Conservation (phyloP, 2,329 filamentous ascomycete genomes). For the Penicillium vulpinum region DNA sequence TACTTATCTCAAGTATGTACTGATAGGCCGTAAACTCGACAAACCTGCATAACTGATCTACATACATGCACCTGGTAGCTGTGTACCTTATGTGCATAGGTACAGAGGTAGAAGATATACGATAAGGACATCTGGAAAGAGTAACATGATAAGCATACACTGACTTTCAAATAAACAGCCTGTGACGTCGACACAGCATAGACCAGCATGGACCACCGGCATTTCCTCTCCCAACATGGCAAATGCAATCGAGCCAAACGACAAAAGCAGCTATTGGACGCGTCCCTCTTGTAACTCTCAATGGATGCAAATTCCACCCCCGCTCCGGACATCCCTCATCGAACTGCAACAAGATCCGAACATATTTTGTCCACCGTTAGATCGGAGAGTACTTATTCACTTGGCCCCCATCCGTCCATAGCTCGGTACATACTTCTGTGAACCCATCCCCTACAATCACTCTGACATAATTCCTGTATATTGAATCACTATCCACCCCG, state of each 20-base stretch:
- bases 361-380: background rate
- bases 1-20: background rate
- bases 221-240: constrained; percentile 28
- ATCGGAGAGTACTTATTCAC: constrained; percentile 13
- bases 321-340: constrained; percentile 13
- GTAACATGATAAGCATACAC: background rate
- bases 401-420: background rate
- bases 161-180: background rate
- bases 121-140: background rate
- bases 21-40: background rate
- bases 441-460: background rate
- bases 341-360: constrained; percentile 8
- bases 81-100: background rate
- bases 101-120: background rate
- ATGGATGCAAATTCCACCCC: constrained; percentile 16
- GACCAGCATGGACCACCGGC: background rate
- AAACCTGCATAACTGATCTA: background rate
- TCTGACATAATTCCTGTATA: background rate
- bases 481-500: background rate
- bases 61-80: background rate
- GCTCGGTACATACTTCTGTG: background rate
- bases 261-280: constrained; percentile 18
- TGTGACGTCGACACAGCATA: constrained; percentile 2
- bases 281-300: constrained; percentile 2
- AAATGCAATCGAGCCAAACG: constrained; percentile 19